These are phyloP conservation scores for Fragilariopsis cylindrus DNA, from an alignment of 108 stramenopile species.

Conservation along the genomic window DNA sequence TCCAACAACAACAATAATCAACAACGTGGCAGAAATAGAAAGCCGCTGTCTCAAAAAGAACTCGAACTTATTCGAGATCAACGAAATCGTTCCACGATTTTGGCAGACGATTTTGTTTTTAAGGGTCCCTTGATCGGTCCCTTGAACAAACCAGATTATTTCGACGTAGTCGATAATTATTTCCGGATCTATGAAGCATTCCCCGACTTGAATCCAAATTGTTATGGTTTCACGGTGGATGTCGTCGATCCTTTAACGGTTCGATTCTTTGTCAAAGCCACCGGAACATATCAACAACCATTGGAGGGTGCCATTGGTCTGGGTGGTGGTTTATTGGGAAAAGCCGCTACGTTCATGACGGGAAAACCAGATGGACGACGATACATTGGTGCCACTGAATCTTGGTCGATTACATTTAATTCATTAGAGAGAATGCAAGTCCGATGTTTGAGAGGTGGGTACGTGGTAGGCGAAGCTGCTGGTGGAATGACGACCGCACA, in stretches of 20 bases:
- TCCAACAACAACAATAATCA: no score
- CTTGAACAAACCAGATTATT: slow-evolving; percentile 51
- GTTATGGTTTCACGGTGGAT: slow-evolving; percentile 57
- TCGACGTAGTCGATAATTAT: slow-evolving; percentile 22
- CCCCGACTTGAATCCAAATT: slow-evolving; percentile 49
- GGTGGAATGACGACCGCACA: slow-evolving; percentile 18
- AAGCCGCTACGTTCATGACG: background rate
- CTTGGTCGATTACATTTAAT: slow-evolving; percentile 46
- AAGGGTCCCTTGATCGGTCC: slow-evolving; percentile 64
- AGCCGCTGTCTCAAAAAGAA: no score
- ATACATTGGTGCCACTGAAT: slow-evolving; percentile 35
- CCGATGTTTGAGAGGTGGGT: slow-evolving; percentile 37
- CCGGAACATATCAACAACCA: slow-evolving; percentile 36
- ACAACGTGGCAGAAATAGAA: no score
- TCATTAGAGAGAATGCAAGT: slow-evolving; percentile 18
- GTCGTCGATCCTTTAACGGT: slow-evolving; percentile 47
- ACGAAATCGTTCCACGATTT: background rate
- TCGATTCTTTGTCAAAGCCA: slow-evolving; percentile 44
- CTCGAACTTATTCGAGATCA: no score
- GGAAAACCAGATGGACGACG: background rate
- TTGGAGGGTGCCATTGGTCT: slow-evolving; percentile 15
- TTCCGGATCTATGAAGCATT: slow-evolving; percentile 45
- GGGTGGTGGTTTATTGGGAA: slow-evolving; percentile 16
- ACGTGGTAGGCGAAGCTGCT: slow-evolving; percentile 44
- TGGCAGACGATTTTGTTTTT: slow-evolving; percentile 57